These are phyloP conservation scores for Ophiocordyceps camponoti-saundersi DNA, from an alignment of 2,329 filamentous ascomycete species.

Conservation along the genomic window DNA sequence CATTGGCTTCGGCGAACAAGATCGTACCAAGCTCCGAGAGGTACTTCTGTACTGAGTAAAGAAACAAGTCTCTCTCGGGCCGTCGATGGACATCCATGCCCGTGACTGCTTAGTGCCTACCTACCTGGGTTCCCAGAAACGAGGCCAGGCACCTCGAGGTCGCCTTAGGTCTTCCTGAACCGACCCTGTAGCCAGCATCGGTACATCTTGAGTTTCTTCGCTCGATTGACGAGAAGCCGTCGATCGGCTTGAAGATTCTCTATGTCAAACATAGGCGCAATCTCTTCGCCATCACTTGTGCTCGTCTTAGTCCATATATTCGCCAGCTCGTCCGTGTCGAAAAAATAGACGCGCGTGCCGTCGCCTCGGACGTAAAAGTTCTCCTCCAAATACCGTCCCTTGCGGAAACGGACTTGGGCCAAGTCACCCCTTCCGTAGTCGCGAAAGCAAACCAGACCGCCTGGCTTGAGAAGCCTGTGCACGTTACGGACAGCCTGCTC, in stretches of 20 bases:
- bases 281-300: constrained; percentile 7
- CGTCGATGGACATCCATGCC: background rate
- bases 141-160: too few species aligned
- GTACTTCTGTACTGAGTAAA: constrained; percentile 21
- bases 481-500: constrained; percentile 65
- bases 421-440: constrained; percentile 94
- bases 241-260: constrained; percentile 71
- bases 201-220: constrained; percentile 91
- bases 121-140: too few species aligned
- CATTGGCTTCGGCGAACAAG: constrained; percentile 37
- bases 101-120: too few species aligned
- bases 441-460: constrained; percentile 84
- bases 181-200: constrained; percentile 86
- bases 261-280: constrained; percentile 42
- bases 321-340: constrained; percentile 69
- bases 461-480: constrained; percentile 68
- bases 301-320: constrained; percentile 53
- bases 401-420: constrained; percentile 93
- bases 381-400: constrained; percentile 81
- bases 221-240: constrained; percentile 80
- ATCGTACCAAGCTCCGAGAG: constrained; percentile 24
- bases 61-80: background rate
- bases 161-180: constrained; percentile 49
- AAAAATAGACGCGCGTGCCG: constrained; percentile 94
- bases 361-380: constrained; percentile 96